These are phyloP conservation scores for Trametes versicolor DNA, from an alignment of 1,284 basidiomycete genomes.

Conservation along the genomic window DNA sequence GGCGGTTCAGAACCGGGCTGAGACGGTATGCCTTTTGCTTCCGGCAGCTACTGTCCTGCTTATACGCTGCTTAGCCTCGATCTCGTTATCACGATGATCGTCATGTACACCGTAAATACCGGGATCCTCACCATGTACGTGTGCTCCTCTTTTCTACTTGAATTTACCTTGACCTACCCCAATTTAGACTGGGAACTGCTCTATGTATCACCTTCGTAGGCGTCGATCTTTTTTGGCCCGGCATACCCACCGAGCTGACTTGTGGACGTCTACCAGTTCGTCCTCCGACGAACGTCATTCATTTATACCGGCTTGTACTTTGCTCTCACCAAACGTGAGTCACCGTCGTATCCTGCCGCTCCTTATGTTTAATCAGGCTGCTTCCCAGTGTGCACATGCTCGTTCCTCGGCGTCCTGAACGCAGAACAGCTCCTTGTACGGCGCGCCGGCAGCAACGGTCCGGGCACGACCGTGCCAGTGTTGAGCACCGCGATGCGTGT, in stretches of 20 bases:
- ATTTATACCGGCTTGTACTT: slow-evolving; percentile 23
- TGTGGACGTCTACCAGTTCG: not conserved
- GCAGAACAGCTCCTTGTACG: slow-evolving; percentile 23
- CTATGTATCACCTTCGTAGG: slow-evolving; percentile 18
- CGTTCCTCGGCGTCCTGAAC: slow-evolving; percentile 25
- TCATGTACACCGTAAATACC: slow-evolving; percentile 22
- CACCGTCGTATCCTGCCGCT: too few species aligned
- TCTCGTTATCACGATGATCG: slow-evolving; percentile 11
- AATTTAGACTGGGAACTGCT: not conserved
- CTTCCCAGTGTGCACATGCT: slow-evolving; percentile 26
- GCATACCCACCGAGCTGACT: not conserved
- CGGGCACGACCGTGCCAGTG: slow-evolving; percentile 8
- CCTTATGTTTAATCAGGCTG: not conserved
- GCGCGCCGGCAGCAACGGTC: not conserved
- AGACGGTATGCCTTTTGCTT: slow-evolving; percentile 6
- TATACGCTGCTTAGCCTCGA: slow-evolving; percentile 9
- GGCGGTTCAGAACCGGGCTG: slow-evolving; percentile 22
- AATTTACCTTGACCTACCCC: not conserved
- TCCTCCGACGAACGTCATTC: slow-evolving; percentile 9
- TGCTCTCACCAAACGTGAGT: slow-evolving; percentile 23
- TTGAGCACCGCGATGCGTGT: slow-evolving; percentile 25
- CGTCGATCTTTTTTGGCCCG: too few species aligned
- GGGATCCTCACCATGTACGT: slow-evolving; percentile 17
- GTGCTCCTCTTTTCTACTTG: not conserved
- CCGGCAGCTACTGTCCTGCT: too few species aligned